These are phyloP conservation scores for Thermoascus crustaceus DNA, from an alignment of 2,329 filamentous ascomycete genomes.

Conservation along the genomic window DNA sequence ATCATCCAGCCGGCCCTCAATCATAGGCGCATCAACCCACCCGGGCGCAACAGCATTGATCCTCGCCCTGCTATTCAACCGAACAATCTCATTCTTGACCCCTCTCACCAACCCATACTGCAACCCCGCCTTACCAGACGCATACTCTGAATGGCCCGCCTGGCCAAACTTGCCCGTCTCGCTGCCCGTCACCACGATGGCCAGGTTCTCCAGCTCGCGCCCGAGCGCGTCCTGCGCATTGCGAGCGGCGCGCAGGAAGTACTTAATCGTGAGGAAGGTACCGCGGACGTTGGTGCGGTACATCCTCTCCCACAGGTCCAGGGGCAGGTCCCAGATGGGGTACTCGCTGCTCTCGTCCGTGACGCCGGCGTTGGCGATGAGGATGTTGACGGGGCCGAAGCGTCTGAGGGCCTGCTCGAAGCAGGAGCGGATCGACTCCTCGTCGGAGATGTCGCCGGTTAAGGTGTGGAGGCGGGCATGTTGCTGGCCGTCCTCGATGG, in stretches of 20 bases:
- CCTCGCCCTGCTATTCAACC: slow-evolving; percentile 42
- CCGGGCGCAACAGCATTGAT: slow-evolving; percentile 47
- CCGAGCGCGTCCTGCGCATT: slow-evolving; percentile 29
- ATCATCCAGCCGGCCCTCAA: slow-evolving; percentile 44
- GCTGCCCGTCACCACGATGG: slow-evolving; percentile 47
- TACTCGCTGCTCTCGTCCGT: slow-evolving; percentile 42
- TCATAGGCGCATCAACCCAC: slow-evolving; percentile 41
- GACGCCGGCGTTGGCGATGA: slow-evolving; percentile 47
- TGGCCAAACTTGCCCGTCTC: slow-evolving; percentile 46
- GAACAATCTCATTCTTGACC: slow-evolving; percentile 49
- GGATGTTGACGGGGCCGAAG: slow-evolving; percentile 46
- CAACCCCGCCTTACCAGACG: slow-evolving; percentile 43
- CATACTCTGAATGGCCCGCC: slow-evolving; percentile 44
- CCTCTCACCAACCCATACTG: slow-evolving; percentile 46
- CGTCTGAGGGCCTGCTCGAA: slow-evolving; percentile 35
- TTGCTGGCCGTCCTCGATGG: slow-evolving; percentile 17
- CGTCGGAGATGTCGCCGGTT: slow-evolving; percentile 42
- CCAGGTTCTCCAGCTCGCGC: slow-evolving; percentile 40
- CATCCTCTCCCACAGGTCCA: slow-evolving; percentile 45
- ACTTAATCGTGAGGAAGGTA: slow-evolving; percentile 49
- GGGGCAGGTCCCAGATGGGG: slow-evolving; percentile 46
- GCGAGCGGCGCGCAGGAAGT: slow-evolving; percentile 42
- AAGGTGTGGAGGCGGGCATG: slow-evolving; percentile 34
- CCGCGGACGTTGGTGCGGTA: slow-evolving; percentile 45
- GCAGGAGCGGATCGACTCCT: slow-evolving; percentile 36